These are phyloP conservation scores for Lasiosphaeriaceae sp. DNA, from an alignment of 495 filamentous ascomycete genomes.

Conservation along the genomic window DNA sequence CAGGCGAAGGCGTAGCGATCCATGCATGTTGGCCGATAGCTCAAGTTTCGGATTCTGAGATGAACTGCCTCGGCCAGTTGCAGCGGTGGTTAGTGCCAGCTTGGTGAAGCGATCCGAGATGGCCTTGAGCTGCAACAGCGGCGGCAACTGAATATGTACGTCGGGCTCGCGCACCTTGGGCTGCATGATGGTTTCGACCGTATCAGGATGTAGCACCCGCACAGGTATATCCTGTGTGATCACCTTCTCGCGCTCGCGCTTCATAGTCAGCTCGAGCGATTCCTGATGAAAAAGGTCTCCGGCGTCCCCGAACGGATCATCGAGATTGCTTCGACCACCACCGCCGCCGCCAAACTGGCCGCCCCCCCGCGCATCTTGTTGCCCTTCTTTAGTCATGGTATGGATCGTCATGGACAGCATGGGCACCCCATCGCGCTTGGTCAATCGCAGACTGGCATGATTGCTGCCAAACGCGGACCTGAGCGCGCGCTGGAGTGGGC, in stretches of 20 bases:
- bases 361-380: constrained; percentile 17
- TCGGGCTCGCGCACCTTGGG: constrained; percentile 88
- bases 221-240: constrained; percentile 98
- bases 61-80: constrained; percentile 14
- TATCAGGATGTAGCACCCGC: constrained; percentile 72
- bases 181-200: constrained; percentile 83
- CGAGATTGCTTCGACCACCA: constrained; percentile 7
- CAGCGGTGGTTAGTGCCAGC: constrained; percentile 47
- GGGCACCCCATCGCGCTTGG: constrained; percentile 83
- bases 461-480: constrained; percentile 74
- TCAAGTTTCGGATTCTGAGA: constrained; percentile 61
- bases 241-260: constrained; percentile 70
- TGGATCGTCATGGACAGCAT: constrained; percentile 83
- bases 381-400: constrained; percentile 47
- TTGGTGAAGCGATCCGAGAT: constrained; percentile 94
- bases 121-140: constrained; percentile 76
- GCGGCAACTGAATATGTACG: constrained; percentile 86
- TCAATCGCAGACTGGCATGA: constrained; percentile 79
- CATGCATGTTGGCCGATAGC: constrained; percentile 85
- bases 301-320: constrained; percentile 38
- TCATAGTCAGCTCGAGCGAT: constrained; percentile 44
- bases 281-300: constrained; percentile 44
- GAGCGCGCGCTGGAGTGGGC: constrained; percentile 75
- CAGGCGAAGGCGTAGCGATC: constrained; percentile 71
- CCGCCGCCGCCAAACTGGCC: constrained; percentile 21